Evolutionary conservation across 75 land plant genomes (phyloP).

Genomic region (Sequoiadendron giganteum): DNA sequence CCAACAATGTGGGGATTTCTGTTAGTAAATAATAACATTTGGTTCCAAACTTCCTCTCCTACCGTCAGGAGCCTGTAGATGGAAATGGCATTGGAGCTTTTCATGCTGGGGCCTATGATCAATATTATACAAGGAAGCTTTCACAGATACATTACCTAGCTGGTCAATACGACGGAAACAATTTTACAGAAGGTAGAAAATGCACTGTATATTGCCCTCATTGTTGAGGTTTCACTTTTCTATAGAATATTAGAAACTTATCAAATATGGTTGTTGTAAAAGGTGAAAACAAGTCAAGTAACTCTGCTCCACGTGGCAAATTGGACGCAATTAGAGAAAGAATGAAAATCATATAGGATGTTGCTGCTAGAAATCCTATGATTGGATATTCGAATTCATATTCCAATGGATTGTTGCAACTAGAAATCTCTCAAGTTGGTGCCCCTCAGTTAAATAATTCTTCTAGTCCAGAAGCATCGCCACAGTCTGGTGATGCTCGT

Average conservation of each 20-base stretch:
- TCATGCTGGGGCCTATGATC: background rate
- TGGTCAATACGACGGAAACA: conserved; percentile 1
- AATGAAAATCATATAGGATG: conserved; percentile 53
- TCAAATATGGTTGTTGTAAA: background rate
- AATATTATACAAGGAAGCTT: conserved; percentile 1
- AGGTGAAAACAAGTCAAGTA: conserved; percentile 1
- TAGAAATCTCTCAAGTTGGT: conserved; percentile 4
- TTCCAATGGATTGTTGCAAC: conserved; percentile 15
- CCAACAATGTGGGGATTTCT: too few relatives aligned
- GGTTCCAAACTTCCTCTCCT: background rate
- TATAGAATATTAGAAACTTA: background rate
- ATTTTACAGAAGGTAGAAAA: background rate
- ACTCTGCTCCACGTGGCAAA: conserved; percentile 28
- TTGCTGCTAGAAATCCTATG: conserved; percentile 27
- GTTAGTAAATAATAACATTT: background rate
- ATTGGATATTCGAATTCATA: conserved; percentile 1
- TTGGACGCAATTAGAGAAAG: conserved; percentile 54
- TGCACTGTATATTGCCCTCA: background rate
- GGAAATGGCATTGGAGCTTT: background rate
- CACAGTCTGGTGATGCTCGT: conserved; percentile 7
- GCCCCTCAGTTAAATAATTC: conserved; percentile 12
- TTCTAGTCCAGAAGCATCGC: conserved; percentile 16
- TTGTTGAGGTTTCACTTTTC: background rate
- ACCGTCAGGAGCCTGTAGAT: background rate
- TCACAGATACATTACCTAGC: conserved; percentile 2